Base-by-base conservation (phyloP, 768 basidiomycete species). In the Solioccasus polychromus region DNA sequence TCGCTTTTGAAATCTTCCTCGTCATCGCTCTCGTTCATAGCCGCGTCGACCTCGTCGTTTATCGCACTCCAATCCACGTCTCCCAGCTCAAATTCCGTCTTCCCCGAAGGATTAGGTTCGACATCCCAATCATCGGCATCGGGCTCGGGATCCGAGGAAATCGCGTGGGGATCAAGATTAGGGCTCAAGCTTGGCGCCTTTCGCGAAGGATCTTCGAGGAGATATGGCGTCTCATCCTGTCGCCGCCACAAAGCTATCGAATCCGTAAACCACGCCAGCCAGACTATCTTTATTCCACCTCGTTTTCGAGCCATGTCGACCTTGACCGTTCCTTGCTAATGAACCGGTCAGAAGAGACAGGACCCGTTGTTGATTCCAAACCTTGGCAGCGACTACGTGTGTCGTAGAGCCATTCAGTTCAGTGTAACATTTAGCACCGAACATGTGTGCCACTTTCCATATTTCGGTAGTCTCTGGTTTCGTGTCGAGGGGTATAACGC, bases 331-430 rank as follows among this genome's bases (percentile, higher is more conserved):
- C 90, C 89, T 50, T 81, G 81, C 90, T 94, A 58, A 37, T 24
- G 25, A 32, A 28, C 19, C 32, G n/a, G 9, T 44, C 22, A 53
- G 39, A 25, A 42, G 31, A 39, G 30, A 45, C 48, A 48, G 30
- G 43, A 43, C 37, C 30, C 32, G 10, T 42, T 35, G n/a, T 15
- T 12, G 7, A 45, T 30, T 31, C 54, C 63, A 47, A 50, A 90
- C 89, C 76, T 92, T 91, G 8, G 85, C 88, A 18, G 92, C 88
- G 18, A 99, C 91, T 30, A 97, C 85, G 57, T 99, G 96, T 0
- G 95, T 98, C 18, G 88, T 77, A 2, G 75, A 68, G 22, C 63
- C 65, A 5, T 73, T 75, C 31, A 96, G 62, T 51, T 91, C 83
- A 14, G 77, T 83, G 37, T 82, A 77, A 64, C 86, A 90, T 37